Percentiles rank a stretch among this genome's conserved stretches.
Conservation (phyloP, 2,329 filamentous ascomycete species). For the Gliomastix tumulicola region DNA sequence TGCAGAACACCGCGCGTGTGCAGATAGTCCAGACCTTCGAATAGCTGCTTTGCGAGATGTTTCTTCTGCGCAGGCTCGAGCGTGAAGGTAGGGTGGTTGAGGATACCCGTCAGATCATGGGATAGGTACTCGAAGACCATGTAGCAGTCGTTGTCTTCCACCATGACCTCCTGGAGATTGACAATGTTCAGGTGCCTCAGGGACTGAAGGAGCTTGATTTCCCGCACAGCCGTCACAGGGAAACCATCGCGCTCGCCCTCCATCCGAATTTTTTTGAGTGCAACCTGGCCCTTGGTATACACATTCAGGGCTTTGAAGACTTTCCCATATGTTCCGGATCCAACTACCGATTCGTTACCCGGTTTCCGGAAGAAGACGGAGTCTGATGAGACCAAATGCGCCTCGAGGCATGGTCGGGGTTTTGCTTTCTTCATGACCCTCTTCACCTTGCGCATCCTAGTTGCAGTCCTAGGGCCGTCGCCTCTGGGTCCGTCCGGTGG, state of each 20-base stretch:
- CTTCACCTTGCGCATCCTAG: conserved; percentile 56
- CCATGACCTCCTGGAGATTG: conserved; percentile 86
- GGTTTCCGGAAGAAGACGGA: conserved; percentile 94
- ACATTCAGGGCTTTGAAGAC: conserved; percentile 92
- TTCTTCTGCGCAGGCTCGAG: conserved; percentile 85
- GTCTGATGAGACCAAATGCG: conserved; percentile 70
- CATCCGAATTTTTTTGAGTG: conserved; percentile 88
- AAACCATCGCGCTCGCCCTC: conserved; percentile 88
- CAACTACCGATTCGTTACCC: conserved; percentile 94
- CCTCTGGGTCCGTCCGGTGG: conserved; percentile 6
- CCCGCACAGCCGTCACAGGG: conserved; percentile 82
- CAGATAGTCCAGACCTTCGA: conserved; percentile 88
- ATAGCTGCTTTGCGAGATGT: conserved; percentile 85
- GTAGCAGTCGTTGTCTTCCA: conserved; percentile 96
- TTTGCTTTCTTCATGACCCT: conserved; percentile 66
- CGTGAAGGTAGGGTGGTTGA: conserved; percentile 90
- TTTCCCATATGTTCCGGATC: conserved; percentile 92
- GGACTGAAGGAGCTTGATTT: conserved; percentile 88
- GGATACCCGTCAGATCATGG: conserved; percentile 87
- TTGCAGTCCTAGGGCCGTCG: conserved; percentile 24
- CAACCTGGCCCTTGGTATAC: conserved; percentile 79
- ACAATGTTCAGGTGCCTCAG: conserved; percentile 79
- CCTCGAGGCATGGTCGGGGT: conserved; percentile 60
- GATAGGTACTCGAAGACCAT: conserved; percentile 99
- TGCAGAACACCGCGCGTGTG: conserved; percentile 91